phyloP scores from a whole-genome alignment of 495 filamentous ascomycete genomes.

The Pseudotulostoma volvatum region DNA sequence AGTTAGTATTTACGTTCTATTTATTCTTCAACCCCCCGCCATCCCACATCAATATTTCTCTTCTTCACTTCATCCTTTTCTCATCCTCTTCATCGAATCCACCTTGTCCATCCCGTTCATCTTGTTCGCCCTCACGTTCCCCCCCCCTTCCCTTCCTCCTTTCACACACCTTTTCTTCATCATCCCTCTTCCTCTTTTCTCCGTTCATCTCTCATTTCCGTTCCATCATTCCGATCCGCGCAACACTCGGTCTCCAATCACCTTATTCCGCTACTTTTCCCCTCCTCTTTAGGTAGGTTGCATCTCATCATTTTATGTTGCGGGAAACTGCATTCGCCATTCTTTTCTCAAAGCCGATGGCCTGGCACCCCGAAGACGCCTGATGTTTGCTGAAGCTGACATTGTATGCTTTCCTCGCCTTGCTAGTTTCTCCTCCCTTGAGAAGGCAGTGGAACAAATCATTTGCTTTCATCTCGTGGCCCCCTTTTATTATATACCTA shows the following conservation, averaged over 20 bases:
- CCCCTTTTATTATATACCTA: slow-evolving; percentile 1
- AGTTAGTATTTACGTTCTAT: too few relatives aligned
- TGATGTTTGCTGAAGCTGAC: too few relatives aligned
- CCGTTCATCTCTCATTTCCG: slow-evolving; percentile 5
- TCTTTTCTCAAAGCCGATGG: not conserved
- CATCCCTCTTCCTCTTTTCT: slow-evolving; percentile 5
- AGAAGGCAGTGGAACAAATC: not conserved
- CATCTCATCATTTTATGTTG: not conserved
- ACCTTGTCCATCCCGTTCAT: slow-evolving; percentile 4
- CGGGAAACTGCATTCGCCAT: not conserved
- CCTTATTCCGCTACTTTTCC: slow-evolving; percentile 4
- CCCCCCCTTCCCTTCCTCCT: slow-evolving; percentile 6
- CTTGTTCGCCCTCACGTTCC: slow-evolving; percentile 5
- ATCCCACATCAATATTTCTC: slow-evolving; percentile 5
- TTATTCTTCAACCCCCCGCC: too few relatives aligned
- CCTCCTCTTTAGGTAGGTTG: slow-evolving; percentile 1
- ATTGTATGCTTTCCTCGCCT: slow-evolving; percentile 4
- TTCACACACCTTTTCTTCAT: slow-evolving; percentile 4
- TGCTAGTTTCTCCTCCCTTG: slow-evolving; percentile 5
- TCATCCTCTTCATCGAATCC: slow-evolving; percentile 4
- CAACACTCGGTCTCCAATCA: slow-evolving; percentile 3
- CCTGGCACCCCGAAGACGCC: too few relatives aligned
- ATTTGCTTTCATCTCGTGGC: slow-evolving; percentile 1
- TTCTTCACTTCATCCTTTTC: slow-evolving; percentile 10
- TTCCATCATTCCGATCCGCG: slow-evolving; percentile 4